Percentiles rank a stretch among this genome's conserved stretches.
Conservation (phyloP, 1,139 yeast species). For the Zygoascus meyerae region DNA sequence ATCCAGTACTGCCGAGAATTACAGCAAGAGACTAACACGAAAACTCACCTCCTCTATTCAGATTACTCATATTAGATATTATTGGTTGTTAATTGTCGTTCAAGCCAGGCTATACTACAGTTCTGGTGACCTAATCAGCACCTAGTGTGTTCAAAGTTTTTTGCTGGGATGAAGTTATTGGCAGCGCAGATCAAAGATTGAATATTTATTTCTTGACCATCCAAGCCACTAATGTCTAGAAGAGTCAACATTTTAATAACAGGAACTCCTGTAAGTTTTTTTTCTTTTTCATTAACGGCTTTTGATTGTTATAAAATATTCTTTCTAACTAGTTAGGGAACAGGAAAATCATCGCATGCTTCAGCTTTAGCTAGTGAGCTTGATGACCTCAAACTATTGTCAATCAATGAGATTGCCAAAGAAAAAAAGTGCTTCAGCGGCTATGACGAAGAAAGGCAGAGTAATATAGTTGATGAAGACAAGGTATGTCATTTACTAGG, state of each 20-base stretch:
- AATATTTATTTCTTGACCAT: not conserved
- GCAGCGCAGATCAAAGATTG: too few relatives aligned
- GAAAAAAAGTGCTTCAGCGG: slow-evolving; percentile 73
- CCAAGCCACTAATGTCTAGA: slow-evolving; percentile 14
- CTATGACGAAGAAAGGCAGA: slow-evolving; percentile 77
- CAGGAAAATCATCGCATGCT: slow-evolving; percentile 90
- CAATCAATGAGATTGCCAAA: slow-evolving; percentile 78
- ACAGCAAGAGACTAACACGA: too few relatives aligned
- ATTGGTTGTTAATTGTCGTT: too few relatives aligned
- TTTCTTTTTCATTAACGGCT: not conserved
- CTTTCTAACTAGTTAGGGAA: slow-evolving; percentile 44
- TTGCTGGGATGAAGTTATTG: too few relatives aligned
- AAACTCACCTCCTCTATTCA: slow-evolving; percentile 10
- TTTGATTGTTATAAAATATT: not conserved
- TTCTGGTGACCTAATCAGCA: too few relatives aligned
- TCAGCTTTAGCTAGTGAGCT: slow-evolving; percentile 52
- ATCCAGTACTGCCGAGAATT: too few relatives aligned
- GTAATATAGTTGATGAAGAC: slow-evolving; percentile 90
- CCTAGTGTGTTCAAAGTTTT: too few relatives aligned
- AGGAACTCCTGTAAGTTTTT: slow-evolving; percentile 65
- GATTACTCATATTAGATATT: slow-evolving; percentile 5
- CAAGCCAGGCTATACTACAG: too few relatives aligned
- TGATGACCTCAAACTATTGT: slow-evolving; percentile 50
- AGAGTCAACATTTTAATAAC: slow-evolving; percentile 68
- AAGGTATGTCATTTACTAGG: slow-evolving; percentile 29